Evolutionary conservation across 345 rosid species (phyloP), one percentile per base, ranked within the genome.

Genomic region (Acer saccharum): DNA sequence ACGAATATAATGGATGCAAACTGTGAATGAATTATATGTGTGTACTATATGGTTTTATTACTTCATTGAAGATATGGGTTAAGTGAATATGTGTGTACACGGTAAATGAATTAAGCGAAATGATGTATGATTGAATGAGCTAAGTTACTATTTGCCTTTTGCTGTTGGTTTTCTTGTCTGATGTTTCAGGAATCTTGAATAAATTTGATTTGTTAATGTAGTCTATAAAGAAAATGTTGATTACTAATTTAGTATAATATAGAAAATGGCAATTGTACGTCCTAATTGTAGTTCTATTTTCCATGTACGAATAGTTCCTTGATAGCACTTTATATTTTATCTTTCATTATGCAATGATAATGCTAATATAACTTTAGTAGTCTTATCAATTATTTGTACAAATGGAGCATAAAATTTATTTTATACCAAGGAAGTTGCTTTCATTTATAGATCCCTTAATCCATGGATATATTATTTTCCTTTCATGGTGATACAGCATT

Each of bases 401-500:
- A 41, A 41, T 20, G 14, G 70, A 10, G 6, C 54, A 41, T 18
- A 1, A 17, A 17, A 7, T n/a, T 35, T 55, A 60, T 20, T 7
- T 1, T 25, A 55, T 13, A n/a, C 25, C 25, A 27, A 11, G 32
- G 23, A 4, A 71, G 21, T 48, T 7, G 32, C 41, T 50, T 78
- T 16, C 20, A 54, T 69, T 64, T 43, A 10, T 41, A 74, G 60
- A 48, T 27, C 11, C 2, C 41, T 41, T 64, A 58, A 54, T 25
- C 18, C 6, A 73, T 62, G 39, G 16, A 48, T 65, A 6, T 73
- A 52, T 55, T 57, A 20, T 7, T 69, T 8, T 78, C 3, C 17
- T 39, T 73, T 61, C 20, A 44, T 32, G 65, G 68, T 80, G 78
- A 27, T 85, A 50, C 87, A 93, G 97, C 98, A 27, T 25, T 94